Evolutionary conservation across 495 filamentous ascomycete genomes (phyloP).

Genomic region (Podospora conica): DNA sequence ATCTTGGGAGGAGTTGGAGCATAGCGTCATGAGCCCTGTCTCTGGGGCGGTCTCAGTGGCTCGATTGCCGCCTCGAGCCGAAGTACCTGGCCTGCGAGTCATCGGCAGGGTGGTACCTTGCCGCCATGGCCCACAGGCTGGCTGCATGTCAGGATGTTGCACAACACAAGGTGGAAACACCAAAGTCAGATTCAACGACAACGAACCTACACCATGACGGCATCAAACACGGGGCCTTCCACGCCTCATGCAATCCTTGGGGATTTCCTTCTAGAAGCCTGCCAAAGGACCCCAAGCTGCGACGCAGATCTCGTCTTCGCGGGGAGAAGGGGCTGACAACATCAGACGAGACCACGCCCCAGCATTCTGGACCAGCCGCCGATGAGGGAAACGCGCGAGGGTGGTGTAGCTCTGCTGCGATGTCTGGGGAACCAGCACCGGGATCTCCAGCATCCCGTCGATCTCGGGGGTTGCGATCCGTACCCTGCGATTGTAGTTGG

Average conservation of each 20-base stretch:
- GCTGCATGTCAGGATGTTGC: constrained; percentile 6
- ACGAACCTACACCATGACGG: background rate
- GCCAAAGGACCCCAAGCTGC: background rate
- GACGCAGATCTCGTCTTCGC: background rate
- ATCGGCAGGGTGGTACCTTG: constrained; percentile 8
- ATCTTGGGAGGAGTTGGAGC: background rate
- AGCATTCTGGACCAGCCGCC: constrained; percentile 21
- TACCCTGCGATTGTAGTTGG: constrained; percentile 2
- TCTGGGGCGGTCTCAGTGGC: background rate
- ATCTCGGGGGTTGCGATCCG: constrained; percentile 12
- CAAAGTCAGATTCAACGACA: constrained; percentile 8
- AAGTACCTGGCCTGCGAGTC: constrained; percentile 2
- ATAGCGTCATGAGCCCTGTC: background rate
- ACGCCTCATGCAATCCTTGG: background rate
- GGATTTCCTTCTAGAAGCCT: constrained; percentile 7
- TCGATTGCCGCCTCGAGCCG: constrained; percentile 12
- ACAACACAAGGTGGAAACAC: constrained; percentile 2
- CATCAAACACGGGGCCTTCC: background rate
- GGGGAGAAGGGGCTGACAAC: background rate
- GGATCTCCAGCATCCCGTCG: constrained; percentile 5
- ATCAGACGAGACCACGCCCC: constrained; percentile 9
- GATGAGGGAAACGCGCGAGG: constrained; percentile 1
- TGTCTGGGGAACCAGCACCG: constrained; percentile 2
- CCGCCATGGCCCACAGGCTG: background rate
- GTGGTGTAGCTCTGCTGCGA: background rate